phyloP scores from a whole-genome alignment of 2,329 filamentous ascomycete genomes.

The Cercospora zeae-maydis region DNA sequence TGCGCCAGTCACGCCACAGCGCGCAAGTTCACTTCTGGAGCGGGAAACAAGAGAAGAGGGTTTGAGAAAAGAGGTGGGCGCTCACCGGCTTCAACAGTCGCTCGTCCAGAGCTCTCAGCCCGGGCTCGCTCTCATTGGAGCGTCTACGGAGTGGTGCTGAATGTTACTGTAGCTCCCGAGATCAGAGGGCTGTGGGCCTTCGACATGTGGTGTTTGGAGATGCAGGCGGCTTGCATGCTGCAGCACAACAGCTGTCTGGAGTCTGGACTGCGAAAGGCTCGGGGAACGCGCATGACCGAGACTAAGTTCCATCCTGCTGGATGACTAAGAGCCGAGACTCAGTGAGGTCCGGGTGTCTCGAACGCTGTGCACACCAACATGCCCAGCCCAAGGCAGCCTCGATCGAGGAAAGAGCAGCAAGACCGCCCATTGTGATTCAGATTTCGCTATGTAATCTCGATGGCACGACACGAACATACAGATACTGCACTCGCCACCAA shows the following conservation, averaged over 20 bases:
- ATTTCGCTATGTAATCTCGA: background rate
- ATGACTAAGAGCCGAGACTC: background rate
- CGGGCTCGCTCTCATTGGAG: background rate
- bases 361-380: no score
- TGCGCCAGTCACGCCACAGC: constrained; percentile 8
- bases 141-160: background rate
- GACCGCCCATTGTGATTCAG: background rate
- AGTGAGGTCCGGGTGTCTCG: no score
- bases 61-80: background rate
- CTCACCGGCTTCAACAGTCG: background rate
- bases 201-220: constrained; percentile 1
- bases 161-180: background rate
- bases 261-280: background rate
- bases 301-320: background rate
- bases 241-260: background rate
- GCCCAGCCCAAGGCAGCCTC: no score
- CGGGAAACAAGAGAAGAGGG: background rate
- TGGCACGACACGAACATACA: background rate
- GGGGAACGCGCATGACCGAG: background rate
- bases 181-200: background rate
- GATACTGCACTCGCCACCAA: background rate
- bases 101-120: background rate
- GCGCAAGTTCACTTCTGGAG: background rate
- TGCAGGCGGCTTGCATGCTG: background rate
- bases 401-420: background rate